Evolutionary conservation across 2,329 filamentous ascomycete species (phyloP).

Genomic region (Rhynchosporium graminicola): DNA sequence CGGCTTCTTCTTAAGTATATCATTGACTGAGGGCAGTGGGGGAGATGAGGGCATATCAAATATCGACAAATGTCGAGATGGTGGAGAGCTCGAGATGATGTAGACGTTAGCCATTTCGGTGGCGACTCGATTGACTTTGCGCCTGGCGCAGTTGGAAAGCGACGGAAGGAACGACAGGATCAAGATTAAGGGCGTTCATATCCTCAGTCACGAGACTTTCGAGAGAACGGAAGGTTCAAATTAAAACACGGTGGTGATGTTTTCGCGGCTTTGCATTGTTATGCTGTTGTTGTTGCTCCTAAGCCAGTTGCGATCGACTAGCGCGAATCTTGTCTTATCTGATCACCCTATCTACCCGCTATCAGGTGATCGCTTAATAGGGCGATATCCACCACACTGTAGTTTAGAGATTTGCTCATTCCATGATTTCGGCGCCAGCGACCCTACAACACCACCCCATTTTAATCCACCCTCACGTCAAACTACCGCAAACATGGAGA

Average conservation of each 20-base stretch:
- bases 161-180: conserved; percentile 34
- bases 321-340: neutral
- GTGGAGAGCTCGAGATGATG: conserved; percentile 30
- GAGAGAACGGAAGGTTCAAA: neutral
- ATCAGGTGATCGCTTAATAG: conserved; percentile 8
- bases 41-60: conserved; percentile 38
- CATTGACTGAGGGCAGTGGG: conserved; percentile 51
- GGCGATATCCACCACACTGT: neutral
- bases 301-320: neutral
- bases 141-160: conserved; percentile 29
- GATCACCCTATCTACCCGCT: neutral
- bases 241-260: no score
- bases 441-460: conserved; percentile 17
- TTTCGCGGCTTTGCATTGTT: no score
- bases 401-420: conserved; percentile 28
- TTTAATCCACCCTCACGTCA: conserved; percentile 30
- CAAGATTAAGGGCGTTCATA: conserved; percentile 13
- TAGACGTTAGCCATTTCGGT: conserved; percentile 44
- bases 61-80: conserved; percentile 21
- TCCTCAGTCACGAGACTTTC: neutral
- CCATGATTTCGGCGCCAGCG: conserved; percentile 12
- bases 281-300: neutral
- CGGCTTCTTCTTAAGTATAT: conserved; percentile 47
- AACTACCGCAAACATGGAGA: conserved; percentile 81
- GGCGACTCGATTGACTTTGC: conserved; percentile 24